Evolutionary conservation across 2,329 filamentous ascomycete genomes (phyloP), one percentile per base, ranked within the genome.

Genomic region (Ilyonectria mors-panacis): DNA sequence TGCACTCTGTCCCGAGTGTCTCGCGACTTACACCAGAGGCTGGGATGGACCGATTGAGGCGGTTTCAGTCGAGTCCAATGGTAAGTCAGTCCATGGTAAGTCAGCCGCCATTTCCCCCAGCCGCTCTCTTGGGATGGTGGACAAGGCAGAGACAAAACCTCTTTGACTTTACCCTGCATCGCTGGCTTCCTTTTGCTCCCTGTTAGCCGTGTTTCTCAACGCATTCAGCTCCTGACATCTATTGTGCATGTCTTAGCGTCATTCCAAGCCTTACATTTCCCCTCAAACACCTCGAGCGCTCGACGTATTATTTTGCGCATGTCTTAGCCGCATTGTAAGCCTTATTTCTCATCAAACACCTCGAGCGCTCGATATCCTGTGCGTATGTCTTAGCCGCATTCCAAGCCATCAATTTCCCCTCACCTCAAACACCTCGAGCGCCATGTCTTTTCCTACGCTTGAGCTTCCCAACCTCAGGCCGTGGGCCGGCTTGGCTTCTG

Each of bases 21-120:
- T 47, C 26, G 10, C 8, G 15, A 50, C 56, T 59, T 35, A 59
- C 56, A 50, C 28, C 21, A 37, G 44, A 33, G 42, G 48, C 19
- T 17, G 42, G 55, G n/a, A 59, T 59, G 12, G n/a, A 30, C 33
- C 33, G 44, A 19, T 48, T 48, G 56, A 59, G 39, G 19, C 37
- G 44, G 15, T 13, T 48, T 28, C 56, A 59, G 9, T 48, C 30
- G 3, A 58, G 28, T 10, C 48, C 42, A 26, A 39, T 5, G 23
- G 4, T 5, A 26, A 26, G 23, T 26, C 23, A 26, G 5, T 5
- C 23, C 26, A 26, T 26, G 26, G 44, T 15, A 50, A 17, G 19
- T 37, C 23, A 4, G 7, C 21, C 2, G 42, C 26, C n/a, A 59
- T 19, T 17, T 12, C 37, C 4, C 23, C 26, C 12, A 59, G 48